Conservation (phyloP, 306 rosid genomes). For the Gillenia trifoliata region DNA sequence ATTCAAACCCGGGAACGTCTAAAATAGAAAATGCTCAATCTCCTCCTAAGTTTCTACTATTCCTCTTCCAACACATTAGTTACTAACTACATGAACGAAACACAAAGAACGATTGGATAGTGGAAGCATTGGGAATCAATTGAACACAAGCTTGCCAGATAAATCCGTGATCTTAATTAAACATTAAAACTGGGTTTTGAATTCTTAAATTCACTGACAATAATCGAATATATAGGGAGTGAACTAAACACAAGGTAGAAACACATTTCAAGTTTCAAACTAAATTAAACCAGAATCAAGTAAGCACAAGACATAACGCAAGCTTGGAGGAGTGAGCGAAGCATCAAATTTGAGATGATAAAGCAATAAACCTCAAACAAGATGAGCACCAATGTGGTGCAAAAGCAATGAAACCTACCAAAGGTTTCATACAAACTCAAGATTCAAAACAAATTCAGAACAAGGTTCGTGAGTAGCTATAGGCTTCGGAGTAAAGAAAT, state of each 20-base stretch:
- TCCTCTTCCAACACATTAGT: not conserved
- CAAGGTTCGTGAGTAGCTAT: not conserved
- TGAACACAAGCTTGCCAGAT: not conserved
- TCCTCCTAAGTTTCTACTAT: not conserved
- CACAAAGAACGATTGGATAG: not conserved
- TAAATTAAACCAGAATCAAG: not conserved
- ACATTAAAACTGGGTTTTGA: not conserved
- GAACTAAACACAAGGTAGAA: not conserved
- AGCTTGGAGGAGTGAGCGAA: not conserved
- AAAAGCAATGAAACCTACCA: constrained; percentile 7
- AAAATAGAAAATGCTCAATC: not conserved
- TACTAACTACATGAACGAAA: not conserved
- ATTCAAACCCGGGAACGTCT: not conserved
- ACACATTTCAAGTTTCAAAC: not conserved
- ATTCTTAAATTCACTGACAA: not conserved
- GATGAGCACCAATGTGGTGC: not conserved
- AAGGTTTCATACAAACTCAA: not conserved
- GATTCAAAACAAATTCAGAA: not conserved
- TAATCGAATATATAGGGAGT: not conserved
- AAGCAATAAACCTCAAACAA: not conserved
- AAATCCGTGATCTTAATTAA: not conserved
- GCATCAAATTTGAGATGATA: not conserved
- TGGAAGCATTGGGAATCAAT: not conserved
- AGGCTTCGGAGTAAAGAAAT: constrained; percentile 9
- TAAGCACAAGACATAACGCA: not conserved